Conservation (phyloP, 371 early-diverging fungal species). For the Zancudomyces culisetae region DNA sequence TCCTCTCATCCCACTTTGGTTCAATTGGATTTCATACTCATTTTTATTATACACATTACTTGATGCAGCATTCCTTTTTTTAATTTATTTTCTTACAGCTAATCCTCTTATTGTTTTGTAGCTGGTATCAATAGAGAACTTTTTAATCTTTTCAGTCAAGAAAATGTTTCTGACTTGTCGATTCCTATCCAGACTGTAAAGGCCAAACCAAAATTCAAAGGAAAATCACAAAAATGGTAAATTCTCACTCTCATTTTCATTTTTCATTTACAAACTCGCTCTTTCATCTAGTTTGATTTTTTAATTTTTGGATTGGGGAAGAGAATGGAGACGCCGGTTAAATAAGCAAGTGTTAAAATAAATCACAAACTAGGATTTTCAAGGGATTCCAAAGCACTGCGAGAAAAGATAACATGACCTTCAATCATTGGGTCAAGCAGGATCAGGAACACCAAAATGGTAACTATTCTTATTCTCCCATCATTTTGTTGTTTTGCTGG, state of each 20-base stretch:
- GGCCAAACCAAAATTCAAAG: slow-evolving; percentile 43
- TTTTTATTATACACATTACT: too few species aligned
- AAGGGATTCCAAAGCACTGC: slow-evolving; percentile 60
- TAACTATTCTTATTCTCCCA: neutral
- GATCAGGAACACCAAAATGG: slow-evolving; percentile 21
- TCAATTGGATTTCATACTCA: too few species aligned
- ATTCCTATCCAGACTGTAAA: slow-evolving; percentile 28
- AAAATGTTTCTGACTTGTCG: slow-evolving; percentile 3
- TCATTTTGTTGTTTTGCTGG: neutral
- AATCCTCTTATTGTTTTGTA: too few species aligned
- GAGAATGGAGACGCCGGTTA: neutral
- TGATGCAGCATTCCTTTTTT: too few species aligned
- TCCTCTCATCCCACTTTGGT: too few species aligned
- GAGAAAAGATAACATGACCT: slow-evolving; percentile 41
- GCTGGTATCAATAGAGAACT: neutral
- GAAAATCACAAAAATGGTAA: slow-evolving; percentile 32
- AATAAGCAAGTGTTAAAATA: neutral
- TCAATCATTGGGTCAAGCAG: slow-evolving; percentile 61
- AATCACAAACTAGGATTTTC: slow-evolving; percentile 30
- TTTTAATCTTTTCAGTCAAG: neutral
- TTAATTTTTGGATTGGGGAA: neutral
- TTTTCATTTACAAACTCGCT: neutral
- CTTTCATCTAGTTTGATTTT: neutral
- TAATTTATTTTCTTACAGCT: too few species aligned
- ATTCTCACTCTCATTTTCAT: neutral